These are phyloP conservation scores for Coemansia reversa DNA, from an alignment of 192 early-diverging fungal genomes.

Conservation along the genomic window DNA sequence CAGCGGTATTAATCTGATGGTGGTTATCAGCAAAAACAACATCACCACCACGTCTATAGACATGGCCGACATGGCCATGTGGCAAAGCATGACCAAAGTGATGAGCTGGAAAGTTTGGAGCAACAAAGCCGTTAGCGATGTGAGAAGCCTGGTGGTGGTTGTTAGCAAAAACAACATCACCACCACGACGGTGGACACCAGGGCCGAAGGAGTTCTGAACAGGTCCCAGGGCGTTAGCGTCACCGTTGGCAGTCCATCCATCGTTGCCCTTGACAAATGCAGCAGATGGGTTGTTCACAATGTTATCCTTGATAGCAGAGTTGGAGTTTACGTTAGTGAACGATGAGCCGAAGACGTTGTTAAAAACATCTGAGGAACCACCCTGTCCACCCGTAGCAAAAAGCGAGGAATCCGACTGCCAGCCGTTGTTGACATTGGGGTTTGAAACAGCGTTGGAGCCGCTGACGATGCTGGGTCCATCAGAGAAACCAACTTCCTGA, in stretches of 20 bases:
- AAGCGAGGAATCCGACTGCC: conserved; percentile 48
- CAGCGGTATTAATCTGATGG: not conserved
- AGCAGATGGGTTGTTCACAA: conserved; percentile 49
- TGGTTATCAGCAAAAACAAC: conserved; percentile 41
- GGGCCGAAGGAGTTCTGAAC: conserved; percentile 46
- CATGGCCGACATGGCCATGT: not conserved
- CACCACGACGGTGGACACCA: conserved; percentile 15
- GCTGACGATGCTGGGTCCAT: conserved; percentile 29
- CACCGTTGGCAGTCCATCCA: conserved; percentile 54
- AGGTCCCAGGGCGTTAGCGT: conserved; percentile 43
- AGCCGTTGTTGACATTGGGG: conserved; percentile 53
- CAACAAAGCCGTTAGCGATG: conserved; percentile 4
- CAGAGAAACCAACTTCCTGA: conserved; percentile 48
- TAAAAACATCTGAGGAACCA: conserved; percentile 31
- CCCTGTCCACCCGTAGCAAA: conserved; percentile 7
- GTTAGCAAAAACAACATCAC: conserved; percentile 49
- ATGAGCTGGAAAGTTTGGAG: conserved; percentile 2
- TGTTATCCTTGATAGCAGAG: conserved; percentile 47
- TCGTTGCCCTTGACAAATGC: conserved; percentile 44
- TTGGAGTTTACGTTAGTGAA: conserved; percentile 51
- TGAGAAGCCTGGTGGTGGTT: conserved; percentile 39
- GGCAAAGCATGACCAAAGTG: not conserved
- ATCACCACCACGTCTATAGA: conserved; percentile 28
- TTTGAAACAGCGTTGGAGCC: conserved; percentile 49
- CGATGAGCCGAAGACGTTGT: conserved; percentile 43